These are phyloP conservation scores for Penicillium crustosum DNA, from an alignment of 2,329 filamentous ascomycete species.

Conservation along the genomic window DNA sequence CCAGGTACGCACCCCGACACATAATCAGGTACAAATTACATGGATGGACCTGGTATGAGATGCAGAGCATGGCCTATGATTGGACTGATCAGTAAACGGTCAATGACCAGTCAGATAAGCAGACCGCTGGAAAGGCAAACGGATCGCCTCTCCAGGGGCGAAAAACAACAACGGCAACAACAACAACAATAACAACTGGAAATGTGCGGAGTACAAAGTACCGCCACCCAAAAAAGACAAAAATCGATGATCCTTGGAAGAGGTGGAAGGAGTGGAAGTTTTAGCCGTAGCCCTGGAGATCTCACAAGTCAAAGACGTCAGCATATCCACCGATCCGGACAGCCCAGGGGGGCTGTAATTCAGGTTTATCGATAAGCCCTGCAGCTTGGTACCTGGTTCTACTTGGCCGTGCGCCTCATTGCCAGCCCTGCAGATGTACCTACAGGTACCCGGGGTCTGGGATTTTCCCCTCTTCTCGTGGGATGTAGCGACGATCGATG, in stretches of 20 bases:
- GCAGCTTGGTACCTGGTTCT: conserved; percentile 26
- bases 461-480: conserved; percentile 4
- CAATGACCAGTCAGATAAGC: conserved; percentile 9
- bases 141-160: conserved; percentile 7
- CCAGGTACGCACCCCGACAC: conserved; percentile 15
- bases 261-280: background rate
- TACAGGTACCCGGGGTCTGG: conserved; percentile 22
- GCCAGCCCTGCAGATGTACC: conserved; percentile 23
- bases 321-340: conserved; percentile 2
- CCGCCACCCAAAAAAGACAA: background rate
- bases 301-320: conserved; percentile 23
- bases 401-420: conserved; percentile 18
- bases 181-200: background rate
- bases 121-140: conserved; percentile 27
- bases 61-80: conserved; percentile 12
- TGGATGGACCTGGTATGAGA: conserved; percentile 18
- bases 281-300: background rate
- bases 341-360: conserved; percentile 2
- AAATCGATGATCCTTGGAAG: background rate
- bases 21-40: conserved; percentile 15
- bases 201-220: background rate
- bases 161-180: no score
- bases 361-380: conserved; percentile 27
- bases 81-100: conserved; percentile 4
- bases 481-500: background rate